Evolutionary conservation across 208 protist genomes (phyloP), one percentile per base, ranked within the genome.

Genomic region (Leishmania martiniquensis): DNA sequence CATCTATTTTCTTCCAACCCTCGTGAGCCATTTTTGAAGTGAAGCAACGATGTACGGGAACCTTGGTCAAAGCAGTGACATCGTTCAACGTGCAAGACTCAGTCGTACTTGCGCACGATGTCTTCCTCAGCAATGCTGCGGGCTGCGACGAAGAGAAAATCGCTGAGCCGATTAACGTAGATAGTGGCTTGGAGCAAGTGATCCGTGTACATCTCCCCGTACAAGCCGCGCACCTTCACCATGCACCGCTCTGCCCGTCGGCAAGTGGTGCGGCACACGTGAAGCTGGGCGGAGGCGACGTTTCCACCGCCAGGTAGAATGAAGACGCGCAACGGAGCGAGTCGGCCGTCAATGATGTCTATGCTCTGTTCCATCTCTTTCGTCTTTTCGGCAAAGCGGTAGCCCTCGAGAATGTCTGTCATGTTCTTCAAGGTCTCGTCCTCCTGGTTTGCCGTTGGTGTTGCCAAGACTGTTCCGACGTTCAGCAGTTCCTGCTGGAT

Each of bases 91-190:
- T 1, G 65, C 37, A 9, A 20, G 13, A 42, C 34, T 81, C 68
- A 86, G 71, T 82, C 72, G 59, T 86, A 89, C 65, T 77, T 81
- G 29, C 85, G 82, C 49, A 86, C 81, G 51, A 86, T 84, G 57
- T 88, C 85, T 62, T 86, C 84, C 75, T 85, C 77, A 6, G 90
- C 83, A 12, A 89, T 85, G 74, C 65, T 85, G 45, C 91, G 84
- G 39, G 90, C 89, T 13, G 82, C 82, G 15, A 92, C 83, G 60
- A 96, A 97, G 37, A 96, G 75, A 73, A 88, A 96, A 60, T 97
- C 91, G 77, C 77, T 88, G 17, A 96, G 82, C 42, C 92, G 83
- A 73, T 96, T 95, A 54, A 95, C 77, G 80, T 87, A 97, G 22
- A 86, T 84, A 22, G 72, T 79, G 34, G 81, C 84, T 59, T 88